Conservation (phyloP, 768 basidiomycete species). For the Suillus clintonianus region DNA sequence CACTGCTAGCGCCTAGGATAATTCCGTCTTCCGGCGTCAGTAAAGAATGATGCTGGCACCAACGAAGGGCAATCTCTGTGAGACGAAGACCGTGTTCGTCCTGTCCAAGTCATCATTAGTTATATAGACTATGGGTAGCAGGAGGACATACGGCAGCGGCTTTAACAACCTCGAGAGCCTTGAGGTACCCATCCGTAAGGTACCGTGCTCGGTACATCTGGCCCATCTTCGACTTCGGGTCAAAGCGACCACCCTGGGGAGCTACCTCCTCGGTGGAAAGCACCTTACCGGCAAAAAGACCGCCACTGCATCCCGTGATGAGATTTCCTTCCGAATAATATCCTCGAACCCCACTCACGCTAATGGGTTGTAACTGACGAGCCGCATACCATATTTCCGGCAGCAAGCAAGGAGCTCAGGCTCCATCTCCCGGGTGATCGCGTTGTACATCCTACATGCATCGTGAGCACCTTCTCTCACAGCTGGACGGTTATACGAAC, state of each 20-base stretch:
- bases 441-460: slow-evolving; percentile 45
- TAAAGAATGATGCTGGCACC: slow-evolving; percentile 59
- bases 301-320: slow-evolving; percentile 36
- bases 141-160: slow-evolving; percentile 37
- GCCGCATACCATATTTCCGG: slow-evolving; percentile 56
- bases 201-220: slow-evolving; percentile 48
- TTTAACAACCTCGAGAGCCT: slow-evolving; percentile 44
- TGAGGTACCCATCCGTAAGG: slow-evolving; percentile 43
- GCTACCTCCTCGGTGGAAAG: slow-evolving; percentile 30
- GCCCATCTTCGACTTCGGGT: slow-evolving; percentile 38
- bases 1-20: slow-evolving; percentile 51
- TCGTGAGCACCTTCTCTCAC: neutral
- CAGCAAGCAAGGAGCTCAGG: slow-evolving; percentile 56
- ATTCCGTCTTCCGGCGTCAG: slow-evolving; percentile 46
- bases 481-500: slow-evolving; percentile 27
- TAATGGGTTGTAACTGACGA: slow-evolving; percentile 60
- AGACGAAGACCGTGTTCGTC: slow-evolving; percentile 48
- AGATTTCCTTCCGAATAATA: neutral
- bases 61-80: slow-evolving; percentile 59
- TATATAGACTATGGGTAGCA: neutral
- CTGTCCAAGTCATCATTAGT: slow-evolving; percentile 18
- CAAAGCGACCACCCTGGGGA: slow-evolving; percentile 44
- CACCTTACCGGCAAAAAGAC: slow-evolving; percentile 60
- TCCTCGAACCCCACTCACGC: slow-evolving; percentile 31
- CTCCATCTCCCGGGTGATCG: slow-evolving; percentile 49